A percentile compares a stretch with the other conserved stretches of the same genome.
phyloP scores from a whole-genome alignment of 345 rosid species.

The Erysimum cheiranthoides region DNA sequence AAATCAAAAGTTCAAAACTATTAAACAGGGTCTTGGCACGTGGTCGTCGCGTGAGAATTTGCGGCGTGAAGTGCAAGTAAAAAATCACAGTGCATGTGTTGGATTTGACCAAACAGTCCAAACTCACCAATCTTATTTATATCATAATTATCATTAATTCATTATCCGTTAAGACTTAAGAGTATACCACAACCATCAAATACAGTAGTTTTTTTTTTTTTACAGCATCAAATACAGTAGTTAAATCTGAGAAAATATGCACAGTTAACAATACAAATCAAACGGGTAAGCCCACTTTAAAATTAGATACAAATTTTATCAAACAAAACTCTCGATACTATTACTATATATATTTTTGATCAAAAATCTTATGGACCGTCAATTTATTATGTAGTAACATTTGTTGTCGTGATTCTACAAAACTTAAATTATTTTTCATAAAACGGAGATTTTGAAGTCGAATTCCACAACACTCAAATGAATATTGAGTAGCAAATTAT shows the following conservation, averaged over 20 bases:
- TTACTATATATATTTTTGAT: background rate
- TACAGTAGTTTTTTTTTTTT: background rate
- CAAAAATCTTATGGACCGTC: background rate
- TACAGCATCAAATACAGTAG: too few species aligned
- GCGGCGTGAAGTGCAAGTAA: slow-evolving; percentile 43
- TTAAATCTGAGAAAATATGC: background rate
- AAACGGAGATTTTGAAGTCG: background rate
- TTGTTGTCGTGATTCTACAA: background rate
- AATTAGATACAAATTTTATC: too few species aligned
- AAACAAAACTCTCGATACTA: too few species aligned
- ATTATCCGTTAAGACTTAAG: background rate
- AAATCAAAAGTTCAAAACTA: background rate
- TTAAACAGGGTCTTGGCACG: slow-evolving; percentile 25
- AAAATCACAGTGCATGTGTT: slow-evolving; percentile 27
- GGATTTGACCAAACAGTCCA: slow-evolving; percentile 28
- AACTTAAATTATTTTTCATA: background rate
- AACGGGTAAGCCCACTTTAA: background rate
- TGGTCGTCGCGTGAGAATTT: slow-evolving; percentile 36
- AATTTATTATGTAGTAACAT: background rate
- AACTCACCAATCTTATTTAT: slow-evolving; percentile 8
- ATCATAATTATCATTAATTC: background rate
- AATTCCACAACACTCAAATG: background rate
- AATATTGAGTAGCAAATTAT: background rate
- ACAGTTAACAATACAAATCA: background rate
- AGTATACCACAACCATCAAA: background rate